Conservation (phyloP, 2,329 filamentous ascomycete genomes). For the Nothomitra cinnamomea region DNA sequence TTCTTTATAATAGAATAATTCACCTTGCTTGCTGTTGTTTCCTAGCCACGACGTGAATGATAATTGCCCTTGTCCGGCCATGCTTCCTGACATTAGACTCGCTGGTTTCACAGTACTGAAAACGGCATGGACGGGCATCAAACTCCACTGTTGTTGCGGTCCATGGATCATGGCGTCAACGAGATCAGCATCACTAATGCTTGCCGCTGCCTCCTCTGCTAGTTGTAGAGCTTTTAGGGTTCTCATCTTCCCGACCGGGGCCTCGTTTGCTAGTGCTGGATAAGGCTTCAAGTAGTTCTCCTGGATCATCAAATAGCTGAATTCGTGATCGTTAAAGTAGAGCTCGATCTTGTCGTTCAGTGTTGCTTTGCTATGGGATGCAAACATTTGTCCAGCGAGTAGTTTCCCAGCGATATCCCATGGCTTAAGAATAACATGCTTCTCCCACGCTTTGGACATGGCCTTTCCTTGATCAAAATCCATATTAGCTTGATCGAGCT, state of each 20-base stretch:
- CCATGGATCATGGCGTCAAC: constrained; percentile 98
- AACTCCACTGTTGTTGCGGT: constrained; percentile 91
- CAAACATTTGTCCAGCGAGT: constrained; percentile 72
- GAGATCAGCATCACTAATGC: constrained; percentile 91
- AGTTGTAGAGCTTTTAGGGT: constrained; percentile 74
- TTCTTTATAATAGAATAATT: constrained; percentile 17
- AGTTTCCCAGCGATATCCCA: constrained; percentile 98
- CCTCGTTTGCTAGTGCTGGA: constrained; percentile 46
- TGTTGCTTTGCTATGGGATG: constrained; percentile 63
- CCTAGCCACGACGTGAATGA: constrained; percentile 85
- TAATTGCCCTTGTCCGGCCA: constrained; percentile 44
- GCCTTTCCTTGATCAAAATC: constrained; percentile 72
- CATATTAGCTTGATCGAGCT: constrained; percentile 67
- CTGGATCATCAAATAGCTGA: constrained; percentile 93
- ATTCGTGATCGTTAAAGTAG: constrained; percentile 98
- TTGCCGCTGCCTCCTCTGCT: constrained; percentile 74
- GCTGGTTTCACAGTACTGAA: constrained; percentile 90
- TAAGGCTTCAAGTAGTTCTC: constrained; percentile 88
- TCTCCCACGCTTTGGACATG: constrained; percentile 98
- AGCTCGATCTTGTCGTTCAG: constrained; percentile 97
- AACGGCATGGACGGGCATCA: constrained; percentile 92
- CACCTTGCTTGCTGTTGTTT: constrained; percentile 77
- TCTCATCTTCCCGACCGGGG: constrained; percentile 44
- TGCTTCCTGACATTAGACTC: constrained; percentile 68
- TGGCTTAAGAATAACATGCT: constrained; percentile 87